Conservation (phyloP, 345 rosid species). For the Atalantia buxifolia region DNA sequence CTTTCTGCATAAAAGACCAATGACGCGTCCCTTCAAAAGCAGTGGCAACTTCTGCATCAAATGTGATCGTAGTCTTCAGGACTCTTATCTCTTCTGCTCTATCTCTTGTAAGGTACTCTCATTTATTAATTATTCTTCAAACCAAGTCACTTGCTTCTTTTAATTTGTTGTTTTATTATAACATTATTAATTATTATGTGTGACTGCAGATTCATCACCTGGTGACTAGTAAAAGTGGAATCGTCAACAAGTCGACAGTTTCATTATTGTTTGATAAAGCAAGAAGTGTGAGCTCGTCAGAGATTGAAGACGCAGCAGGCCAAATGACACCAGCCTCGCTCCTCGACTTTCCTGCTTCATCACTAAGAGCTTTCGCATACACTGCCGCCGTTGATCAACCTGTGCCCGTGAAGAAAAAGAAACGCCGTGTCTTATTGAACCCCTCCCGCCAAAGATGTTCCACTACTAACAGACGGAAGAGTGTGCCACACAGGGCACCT, state of each 20-base stretch:
- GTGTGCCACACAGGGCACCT: conserved; percentile 55
- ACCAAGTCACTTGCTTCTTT: too few species aligned
- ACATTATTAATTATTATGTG: neutral
- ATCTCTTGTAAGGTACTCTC: conserved; percentile 30
- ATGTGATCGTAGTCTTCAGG: conserved; percentile 49
- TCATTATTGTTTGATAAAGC: conserved; percentile 18
- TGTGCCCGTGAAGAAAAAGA: conserved; percentile 22
- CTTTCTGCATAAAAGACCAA: conserved; percentile 54
- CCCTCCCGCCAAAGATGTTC: conserved; percentile 10
- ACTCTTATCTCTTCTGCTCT: conserved; percentile 28
- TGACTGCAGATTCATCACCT: conserved; percentile 15
- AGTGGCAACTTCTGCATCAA: conserved; percentile 45
- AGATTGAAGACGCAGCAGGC: conserved; percentile 7
- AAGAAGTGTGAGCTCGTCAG: neutral
- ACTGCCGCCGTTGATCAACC: conserved; percentile 14
- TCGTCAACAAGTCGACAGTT: conserved; percentile 19
- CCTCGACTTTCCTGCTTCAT: conserved; percentile 5
- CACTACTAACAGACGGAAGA: conserved; percentile 46
- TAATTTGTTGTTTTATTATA: too few species aligned
- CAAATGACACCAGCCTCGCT: conserved; percentile 14
- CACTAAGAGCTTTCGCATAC: conserved; percentile 14
- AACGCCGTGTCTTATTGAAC: conserved; percentile 16
- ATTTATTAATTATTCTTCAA: too few species aligned
- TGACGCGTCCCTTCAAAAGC: conserved; percentile 46
- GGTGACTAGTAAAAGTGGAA: neutral